phyloP scores from a whole-genome alignment of 2,329 filamentous ascomycete genomes.

The Fusarium keratoplasticum region DNA sequence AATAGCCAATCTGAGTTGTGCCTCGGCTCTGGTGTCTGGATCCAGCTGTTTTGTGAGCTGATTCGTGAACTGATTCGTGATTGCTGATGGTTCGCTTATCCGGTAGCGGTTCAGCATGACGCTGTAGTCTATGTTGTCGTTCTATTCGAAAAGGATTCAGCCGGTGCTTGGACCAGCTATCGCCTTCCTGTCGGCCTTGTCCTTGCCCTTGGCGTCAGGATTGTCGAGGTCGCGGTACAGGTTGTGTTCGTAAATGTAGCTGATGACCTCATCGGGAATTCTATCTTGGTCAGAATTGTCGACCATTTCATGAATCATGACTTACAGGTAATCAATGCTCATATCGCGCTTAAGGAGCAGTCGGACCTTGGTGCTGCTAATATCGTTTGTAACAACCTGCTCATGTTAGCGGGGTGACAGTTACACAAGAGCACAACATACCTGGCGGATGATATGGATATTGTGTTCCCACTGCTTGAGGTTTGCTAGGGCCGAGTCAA shows the following conservation, averaged over 20 bases:
- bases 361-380: conserved; percentile 85
- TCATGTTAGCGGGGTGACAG: conserved; percentile 21
- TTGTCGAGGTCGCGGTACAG: conserved; percentile 68
- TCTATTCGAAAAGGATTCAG: conserved; percentile 29
- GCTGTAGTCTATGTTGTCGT: conserved; percentile 15
- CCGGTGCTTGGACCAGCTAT: conserved; percentile 44
- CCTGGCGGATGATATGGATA: conserved; percentile 81
- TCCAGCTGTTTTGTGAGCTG: conserved; percentile 18
- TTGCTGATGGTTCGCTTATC: conserved; percentile 13
- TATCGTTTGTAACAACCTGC: conserved; percentile 82
- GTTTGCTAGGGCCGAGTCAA: conserved; percentile 86
- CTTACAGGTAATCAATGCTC: conserved; percentile 77
- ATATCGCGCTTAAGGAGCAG: conserved; percentile 83
- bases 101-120: conserved; percentile 6
- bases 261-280: conserved; percentile 77
- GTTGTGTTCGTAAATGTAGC: conserved; percentile 76
- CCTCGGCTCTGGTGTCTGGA: conserved; percentile 14
- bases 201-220: conserved; percentile 42
- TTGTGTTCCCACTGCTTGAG: conserved; percentile 87
- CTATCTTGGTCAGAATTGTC: conserved; percentile 31
- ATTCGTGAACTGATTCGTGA: conserved; percentile 4
- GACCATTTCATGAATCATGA: neutral
- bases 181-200: conserved; percentile 21
- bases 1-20: conserved; percentile 15
- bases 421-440: conserved; percentile 11